Evolutionary conservation across 495 filamentous ascomycete species (phyloP), one percentile per base, ranked within the genome.

Genomic region (Extremus antarcticus): DNA sequence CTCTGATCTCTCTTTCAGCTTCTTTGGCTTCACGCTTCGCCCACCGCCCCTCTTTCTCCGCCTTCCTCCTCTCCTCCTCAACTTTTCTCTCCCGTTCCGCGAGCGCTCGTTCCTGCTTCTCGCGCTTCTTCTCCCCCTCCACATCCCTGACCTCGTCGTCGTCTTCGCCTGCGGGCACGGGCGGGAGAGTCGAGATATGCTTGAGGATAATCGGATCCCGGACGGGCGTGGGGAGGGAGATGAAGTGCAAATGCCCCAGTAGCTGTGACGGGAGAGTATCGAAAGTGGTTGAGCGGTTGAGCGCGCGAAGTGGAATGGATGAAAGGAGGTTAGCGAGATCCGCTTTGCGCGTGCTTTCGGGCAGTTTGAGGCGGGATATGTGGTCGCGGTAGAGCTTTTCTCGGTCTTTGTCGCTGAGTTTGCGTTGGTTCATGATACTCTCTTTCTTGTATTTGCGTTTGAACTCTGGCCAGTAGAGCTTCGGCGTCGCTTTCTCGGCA

Each of bases 391-490:
- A 98, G 68, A 80, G 77, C 68, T 87, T 94, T 66, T 98, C 92
- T 1, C 88, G 78, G 55, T 96, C 90, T 63, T 90, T 94, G 64
- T 98, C 94, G 0, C 71, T 69, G 24, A 96, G 64, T 45, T 84
- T 78, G 7, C 78, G 66, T 58, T 90, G 84, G 47, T 80, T 83
- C 90, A 97, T 94, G 50, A 81, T 80, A 0, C 77, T 65, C 53
- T 91, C 88, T 56, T 85, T 89, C 56, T 83, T 84, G 61, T 83
- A 92, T 63, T 95, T 97, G 25, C 91, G 77, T 58, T 87, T 87
- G 67, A 98, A 98, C 65, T 98, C 92, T 0, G 87, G 82, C 92
- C 92, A 98, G 69, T 94, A 98, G 11, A 97, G 73, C 70, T 95
- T 96, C 1, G 86, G 84, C 0, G 83, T 91, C 0, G 88, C 89